A percentile compares a stretch with the other conserved stretches of the same genome.
These are phyloP conservation scores for Fraxinus sp. DNA, from an alignment of 305 asterid species.

Conservation along the genomic window DNA sequence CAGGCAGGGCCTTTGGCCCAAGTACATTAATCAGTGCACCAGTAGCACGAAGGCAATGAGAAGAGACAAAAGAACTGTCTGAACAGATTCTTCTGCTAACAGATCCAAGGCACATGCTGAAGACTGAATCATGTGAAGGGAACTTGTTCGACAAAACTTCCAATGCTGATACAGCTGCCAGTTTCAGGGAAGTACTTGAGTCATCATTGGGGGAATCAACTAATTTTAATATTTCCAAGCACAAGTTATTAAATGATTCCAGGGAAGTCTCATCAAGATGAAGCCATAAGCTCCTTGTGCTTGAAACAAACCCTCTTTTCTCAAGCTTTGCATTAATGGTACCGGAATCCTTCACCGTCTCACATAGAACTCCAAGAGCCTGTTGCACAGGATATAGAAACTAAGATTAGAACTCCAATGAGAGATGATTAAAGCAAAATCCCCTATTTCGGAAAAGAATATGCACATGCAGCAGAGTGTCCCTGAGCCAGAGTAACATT, in stretches of 20 bases:
- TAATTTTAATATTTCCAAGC: conserved; percentile 55
- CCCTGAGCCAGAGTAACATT: not conserved
- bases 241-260: conserved; percentile 46
- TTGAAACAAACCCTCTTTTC: conserved; percentile 46
- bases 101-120: conserved; percentile 64
- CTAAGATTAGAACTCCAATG: conserved; percentile 1
- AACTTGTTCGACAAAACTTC: conserved; percentile 60
- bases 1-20: conserved; percentile 76
- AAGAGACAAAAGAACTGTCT: conserved; percentile 57
- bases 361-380: conserved; percentile 83
- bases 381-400: conserved; percentile 33
- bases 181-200: conserved; percentile 51
- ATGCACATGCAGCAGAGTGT: not conserved
- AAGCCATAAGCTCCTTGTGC: conserved; percentile 57
- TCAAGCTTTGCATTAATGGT: conserved; percentile 31
- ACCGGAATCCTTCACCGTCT: conserved; percentile 59
- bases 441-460: not conserved
- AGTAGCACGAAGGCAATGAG: conserved; percentile 67
- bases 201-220: conserved; percentile 51
- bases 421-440: conserved; percentile 9
- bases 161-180: conserved; percentile 67
- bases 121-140: conserved; percentile 59
- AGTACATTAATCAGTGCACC: conserved; percentile 77
- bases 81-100: conserved; percentile 61
- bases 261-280: conserved; percentile 51